Base-by-base conservation (phyloP, 257 asterid species). In the Phtheirospermum japonicum region DNA sequence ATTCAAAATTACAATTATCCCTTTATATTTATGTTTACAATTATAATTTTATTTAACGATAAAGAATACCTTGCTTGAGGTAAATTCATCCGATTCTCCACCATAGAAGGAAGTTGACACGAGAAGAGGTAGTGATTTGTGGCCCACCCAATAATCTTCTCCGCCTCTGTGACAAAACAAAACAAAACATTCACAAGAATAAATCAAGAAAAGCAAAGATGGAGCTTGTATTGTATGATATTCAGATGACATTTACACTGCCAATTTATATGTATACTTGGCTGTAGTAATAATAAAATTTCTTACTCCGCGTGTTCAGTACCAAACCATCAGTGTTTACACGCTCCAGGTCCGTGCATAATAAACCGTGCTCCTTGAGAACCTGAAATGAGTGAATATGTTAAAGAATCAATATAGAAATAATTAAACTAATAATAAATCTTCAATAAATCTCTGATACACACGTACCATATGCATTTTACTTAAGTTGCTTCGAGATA, bases 141-240 rank as follows among this genome's bases (percentile, higher is more conserved):
- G 52, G 99, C 97, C 99, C 99, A 92, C 63, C 99, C 99, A 50
- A 85, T 81, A 63, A 92, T 83, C 74, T 70, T 86, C 74, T 92
- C 96, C 18, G 96, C 97, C 77, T 92, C 99, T 92, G 85, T 34
- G 63, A 63, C 14, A 72, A 64, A 34, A 60, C 61, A 42, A 7
- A 39, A n/a, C n/a, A n/a, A n/a, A n/a, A n/a, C 11, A 28, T 7
- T 55, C 61, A 64, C 31, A 36, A 72, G 58, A 57, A 59, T 17
- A 8, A 26, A 11, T n/a, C 34, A 65, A 19, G 32, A 61, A 17
- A 51, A 55, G 14, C n/a, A n/a, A n/a, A n/a, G 50, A 0, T 31
- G 18, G 37, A 39, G n/a, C n/a, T n/a, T n/a, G n/a, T n/a, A n/a
- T n/a, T n/a, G n/a, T n/a, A n/a, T n/a, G n/a, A n/a, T n/a, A n/a